phyloP scores from a whole-genome alignment of 495 filamentous ascomycete genomes.

The Rostrohypoxylon terebratum region DNA sequence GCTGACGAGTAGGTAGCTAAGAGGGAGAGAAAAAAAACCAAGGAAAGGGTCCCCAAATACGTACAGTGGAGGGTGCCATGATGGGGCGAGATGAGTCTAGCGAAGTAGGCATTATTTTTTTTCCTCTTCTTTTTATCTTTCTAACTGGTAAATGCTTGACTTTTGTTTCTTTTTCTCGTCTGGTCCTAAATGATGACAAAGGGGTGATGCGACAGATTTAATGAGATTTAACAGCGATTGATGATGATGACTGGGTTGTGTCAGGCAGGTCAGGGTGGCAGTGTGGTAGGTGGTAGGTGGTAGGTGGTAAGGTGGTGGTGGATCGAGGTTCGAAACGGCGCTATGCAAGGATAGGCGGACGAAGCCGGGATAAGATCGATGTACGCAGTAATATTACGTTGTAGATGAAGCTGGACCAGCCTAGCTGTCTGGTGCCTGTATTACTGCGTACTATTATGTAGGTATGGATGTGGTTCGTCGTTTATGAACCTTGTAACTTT shows the following conservation, averaged over 20 bases:
- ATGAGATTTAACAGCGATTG: constrained; percentile 33
- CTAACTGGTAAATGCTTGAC: constrained; percentile 7
- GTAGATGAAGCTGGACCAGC: constrained; percentile 21
- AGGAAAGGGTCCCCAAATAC: constrained; percentile 49
- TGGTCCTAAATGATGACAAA: background rate
- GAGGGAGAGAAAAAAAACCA: constrained; percentile 3
- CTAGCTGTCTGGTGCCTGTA: background rate
- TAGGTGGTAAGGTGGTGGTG: too few species aligned
- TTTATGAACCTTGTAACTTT: background rate
- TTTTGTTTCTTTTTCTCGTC: constrained; percentile 11
- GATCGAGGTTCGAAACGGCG: constrained; percentile 42
- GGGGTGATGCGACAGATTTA: constrained; percentile 33
- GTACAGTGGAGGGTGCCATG: constrained; percentile 76
- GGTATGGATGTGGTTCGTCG: background rate
- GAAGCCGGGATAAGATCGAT: constrained; percentile 37
- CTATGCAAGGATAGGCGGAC: constrained; percentile 43
- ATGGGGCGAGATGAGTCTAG: constrained; percentile 81
- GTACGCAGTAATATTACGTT: background rate
- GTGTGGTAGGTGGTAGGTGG: constrained; percentile 25
- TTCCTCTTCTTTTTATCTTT: constrained; percentile 20
- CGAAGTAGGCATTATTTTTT: constrained; percentile 67
- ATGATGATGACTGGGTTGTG: constrained; percentile 10
- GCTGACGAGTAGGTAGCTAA: constrained; percentile 9
- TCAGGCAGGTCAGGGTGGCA: constrained; percentile 13
- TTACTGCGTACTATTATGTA: too few species aligned